These are phyloP conservation scores for Jatropha podagrica DNA, from an alignment of 441 rosid species.

Conservation along the genomic window DNA sequence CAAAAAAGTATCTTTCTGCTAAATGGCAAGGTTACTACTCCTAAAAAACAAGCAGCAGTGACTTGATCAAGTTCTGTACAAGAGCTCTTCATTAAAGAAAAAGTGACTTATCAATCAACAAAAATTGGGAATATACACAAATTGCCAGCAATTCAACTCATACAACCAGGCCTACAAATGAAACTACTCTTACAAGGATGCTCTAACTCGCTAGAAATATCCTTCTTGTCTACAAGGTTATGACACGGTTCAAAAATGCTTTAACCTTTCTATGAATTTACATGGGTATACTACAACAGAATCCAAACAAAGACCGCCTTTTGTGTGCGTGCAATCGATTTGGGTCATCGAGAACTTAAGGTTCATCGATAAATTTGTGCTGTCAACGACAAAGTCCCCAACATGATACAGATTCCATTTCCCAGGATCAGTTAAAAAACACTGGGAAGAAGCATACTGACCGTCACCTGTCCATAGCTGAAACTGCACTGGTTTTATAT, in stretches of 20 bases:
- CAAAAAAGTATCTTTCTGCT: background rate
- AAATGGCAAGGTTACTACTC: background rate
- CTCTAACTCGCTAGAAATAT: constrained; percentile 6
- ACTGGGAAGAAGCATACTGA: constrained; percentile 65
- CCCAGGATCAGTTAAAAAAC: constrained; percentile 59
- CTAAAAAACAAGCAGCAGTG: background rate
- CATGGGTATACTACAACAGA: constrained; percentile 62
- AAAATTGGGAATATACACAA: constrained; percentile 12
- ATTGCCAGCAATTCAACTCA: no score
- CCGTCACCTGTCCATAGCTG: constrained; percentile 90
- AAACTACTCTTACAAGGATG: constrained; percentile 8
- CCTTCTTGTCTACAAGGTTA: constrained; percentile 20
- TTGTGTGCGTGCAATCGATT: constrained; percentile 92
- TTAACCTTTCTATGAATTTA: constrained; percentile 47
- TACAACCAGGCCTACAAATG: background rate
- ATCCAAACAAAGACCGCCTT: constrained; percentile 87
- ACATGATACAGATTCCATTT: constrained; percentile 75
- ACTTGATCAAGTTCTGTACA: background rate
- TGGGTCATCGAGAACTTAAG: constrained; percentile 78
- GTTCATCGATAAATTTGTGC: constrained; percentile 36
- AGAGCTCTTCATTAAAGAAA: background rate
- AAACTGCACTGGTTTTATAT: constrained; percentile 75
- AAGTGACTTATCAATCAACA: constrained; percentile 2
- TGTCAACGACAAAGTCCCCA: constrained; percentile 63
- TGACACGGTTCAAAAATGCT: constrained; percentile 41